These are phyloP conservation scores for Fusarium globosum DNA, from an alignment of 2,329 filamentous ascomycete genomes.

Conservation along the genomic window DNA sequence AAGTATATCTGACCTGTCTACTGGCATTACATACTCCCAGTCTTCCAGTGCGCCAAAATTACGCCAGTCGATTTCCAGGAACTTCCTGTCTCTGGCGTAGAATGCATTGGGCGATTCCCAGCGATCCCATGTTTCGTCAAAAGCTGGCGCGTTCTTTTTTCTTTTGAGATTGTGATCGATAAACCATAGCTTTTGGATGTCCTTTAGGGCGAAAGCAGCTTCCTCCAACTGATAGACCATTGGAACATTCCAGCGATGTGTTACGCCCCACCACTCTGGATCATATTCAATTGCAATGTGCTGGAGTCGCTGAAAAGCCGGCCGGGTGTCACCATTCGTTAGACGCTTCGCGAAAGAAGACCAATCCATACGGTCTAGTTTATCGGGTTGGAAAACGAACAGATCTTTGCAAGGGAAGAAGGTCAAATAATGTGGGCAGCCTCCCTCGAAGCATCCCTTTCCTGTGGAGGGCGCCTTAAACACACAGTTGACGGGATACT, in stretches of 20 bases:
- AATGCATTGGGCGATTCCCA: not conserved
- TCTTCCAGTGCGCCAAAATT: too few species aligned
- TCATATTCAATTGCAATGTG: slow-evolving; percentile 21
- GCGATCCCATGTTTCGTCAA: not conserved
- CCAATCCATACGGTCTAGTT: not conserved
- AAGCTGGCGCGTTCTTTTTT: not conserved
- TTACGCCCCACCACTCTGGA: not conserved
- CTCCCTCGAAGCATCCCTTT: not conserved
- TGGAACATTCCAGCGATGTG: too few species aligned
- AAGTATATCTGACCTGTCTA: not conserved
- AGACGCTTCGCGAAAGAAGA: accelerated
- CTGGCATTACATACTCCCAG: not conserved
- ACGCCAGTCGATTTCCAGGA: not conserved
- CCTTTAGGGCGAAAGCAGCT: not conserved
- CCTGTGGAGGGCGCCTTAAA: not conserved
- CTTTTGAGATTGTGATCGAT: slow-evolving; percentile 11
- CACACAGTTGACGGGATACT: too few species aligned
- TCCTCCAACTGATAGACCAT: too few species aligned
- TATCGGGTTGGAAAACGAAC: slow-evolving; percentile 3
- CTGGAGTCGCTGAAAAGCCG: not conserved
- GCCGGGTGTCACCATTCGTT: not conserved
- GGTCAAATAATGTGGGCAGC: not conserved
- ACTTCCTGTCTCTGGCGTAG: slow-evolving; percentile 12
- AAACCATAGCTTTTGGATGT: slow-evolving; percentile 1
- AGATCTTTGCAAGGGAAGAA: slow-evolving; percentile 2